Base-by-base conservation (phyloP, 331 rosid species). In the Erythrophleum ivorense region DNA sequence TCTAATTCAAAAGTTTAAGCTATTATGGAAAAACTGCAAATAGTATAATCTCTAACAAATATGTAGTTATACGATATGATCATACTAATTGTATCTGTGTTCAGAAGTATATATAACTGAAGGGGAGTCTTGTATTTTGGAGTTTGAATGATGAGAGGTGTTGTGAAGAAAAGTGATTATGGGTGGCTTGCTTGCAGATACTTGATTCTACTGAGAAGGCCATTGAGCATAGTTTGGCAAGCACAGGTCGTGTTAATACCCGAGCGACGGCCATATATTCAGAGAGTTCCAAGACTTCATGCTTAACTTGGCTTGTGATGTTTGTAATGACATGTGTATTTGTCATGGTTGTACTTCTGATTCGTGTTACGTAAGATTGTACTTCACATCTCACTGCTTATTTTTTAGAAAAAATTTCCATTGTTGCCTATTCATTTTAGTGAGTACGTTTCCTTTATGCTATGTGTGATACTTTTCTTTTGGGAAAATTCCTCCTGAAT, bases 131-230 rank as follows among this genome's bases (percentile, higher is more conserved):
- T 16, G 29, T 41, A 31, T 54, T 53, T 62, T 40, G 63, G 29
- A 57, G 9, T 84, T 60, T 31, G 38, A 15, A 52, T 71, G 40
- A 18, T 45, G 55, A 55, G 40, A n/a, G 38, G 33, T 49, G 45
- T 57, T 82, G 36, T 52, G 33, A 50, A 71, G 59, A 74, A 71
- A 81, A 14, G n/a, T 82, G 64, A 66, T 81, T 45, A 57, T 68
- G 83, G 60, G 34, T 84, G 87, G 65, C 36, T 82, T 76, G 76
- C 33, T 84, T 74, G 79, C 91, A 92, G 94, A 87, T 95, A 83
- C 91, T 95, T 12, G 94, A 93, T 86, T 93, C 99, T 29, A 93
- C 99, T 0, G 98, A 95, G 87, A 77, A 85, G 81, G 98, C 98
- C 60, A 82, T 95, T 71, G 97, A 93, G 78, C 89, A 88, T 62